Percentiles rank a stretch among this genome's conserved stretches.
Conservation (phyloP, 495 filamentous ascomycete genomes). For the Lophium mytilinum region DNA sequence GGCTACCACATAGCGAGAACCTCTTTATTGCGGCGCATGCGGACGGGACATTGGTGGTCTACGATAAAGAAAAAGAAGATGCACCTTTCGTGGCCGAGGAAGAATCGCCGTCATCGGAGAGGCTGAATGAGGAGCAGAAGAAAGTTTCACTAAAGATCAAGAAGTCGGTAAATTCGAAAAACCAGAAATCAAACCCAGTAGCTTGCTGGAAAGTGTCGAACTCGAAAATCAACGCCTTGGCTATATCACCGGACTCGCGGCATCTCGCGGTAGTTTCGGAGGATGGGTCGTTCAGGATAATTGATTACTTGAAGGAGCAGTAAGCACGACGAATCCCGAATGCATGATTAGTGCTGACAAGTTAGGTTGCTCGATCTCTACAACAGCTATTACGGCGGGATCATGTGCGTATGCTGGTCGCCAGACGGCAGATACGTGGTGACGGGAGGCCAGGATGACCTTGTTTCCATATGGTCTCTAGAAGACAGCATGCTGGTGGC, state of each 20-base stretch:
- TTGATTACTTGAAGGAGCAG: constrained; percentile 89
- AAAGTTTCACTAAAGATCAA: constrained; percentile 48
- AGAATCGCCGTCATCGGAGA: constrained; percentile 1
- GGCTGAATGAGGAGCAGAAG: constrained; percentile 8
- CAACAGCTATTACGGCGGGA: constrained; percentile 83
- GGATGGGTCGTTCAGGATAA: constrained; percentile 79
- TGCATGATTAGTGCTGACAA: no score
- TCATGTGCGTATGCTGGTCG: constrained; percentile 93
- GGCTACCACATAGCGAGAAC: constrained; percentile 91
- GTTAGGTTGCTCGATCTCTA: constrained; percentile 72
- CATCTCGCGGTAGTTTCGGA: constrained; percentile 91
- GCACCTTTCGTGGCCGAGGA: constrained; percentile 58
- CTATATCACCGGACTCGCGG: constrained; percentile 76
- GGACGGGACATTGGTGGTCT: constrained; percentile 89
- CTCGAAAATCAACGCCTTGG: constrained; percentile 78
- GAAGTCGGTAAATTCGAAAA: constrained; percentile 85
- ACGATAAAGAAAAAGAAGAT: constrained; percentile 98
- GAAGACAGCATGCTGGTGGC: constrained; percentile 78
- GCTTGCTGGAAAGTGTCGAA: constrained; percentile 85
- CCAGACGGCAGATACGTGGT: constrained; percentile 94
- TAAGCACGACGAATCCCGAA: constrained; percentile 37
- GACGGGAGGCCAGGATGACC: constrained; percentile 91
- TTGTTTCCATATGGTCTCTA: constrained; percentile 89
- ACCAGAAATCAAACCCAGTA: constrained; percentile 89
- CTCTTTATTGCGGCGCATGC: constrained; percentile 88